Percentiles rank a stretch among this genome's conserved stretches.
phyloP scores from a whole-genome alignment of 2,329 filamentous ascomycete genomes.

The Capronia coronata region DNA sequence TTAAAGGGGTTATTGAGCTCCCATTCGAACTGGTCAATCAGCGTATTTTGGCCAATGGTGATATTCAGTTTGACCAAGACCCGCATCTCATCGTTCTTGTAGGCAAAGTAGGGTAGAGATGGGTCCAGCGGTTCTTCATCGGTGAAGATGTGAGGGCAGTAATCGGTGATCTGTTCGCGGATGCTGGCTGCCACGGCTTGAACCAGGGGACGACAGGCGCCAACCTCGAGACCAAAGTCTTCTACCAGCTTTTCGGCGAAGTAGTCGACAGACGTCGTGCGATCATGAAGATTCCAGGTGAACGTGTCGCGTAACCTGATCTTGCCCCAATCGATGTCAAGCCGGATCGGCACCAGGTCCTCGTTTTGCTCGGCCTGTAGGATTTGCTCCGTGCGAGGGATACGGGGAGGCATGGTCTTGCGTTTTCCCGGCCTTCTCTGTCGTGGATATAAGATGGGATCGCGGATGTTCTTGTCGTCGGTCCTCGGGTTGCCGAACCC shows the following conservation, averaged over 20 bases:
- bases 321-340: constrained; percentile 94
- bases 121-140: constrained; percentile 87
- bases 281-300: constrained; percentile 95
- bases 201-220: constrained; percentile 50
- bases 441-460: constrained; percentile 69
- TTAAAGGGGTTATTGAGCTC: constrained; percentile 94
- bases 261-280: constrained; percentile 67
- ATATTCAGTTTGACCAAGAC: constrained; percentile 94
- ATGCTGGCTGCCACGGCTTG: constrained; percentile 65
- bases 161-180: constrained; percentile 84
- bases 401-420: constrained; percentile 64
- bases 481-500: constrained; percentile 86
- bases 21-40: constrained; percentile 98
- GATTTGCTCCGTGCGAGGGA: constrained; percentile 71
- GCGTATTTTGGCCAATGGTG: constrained; percentile 86
- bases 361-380: constrained; percentile 86
- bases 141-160: constrained; percentile 83
- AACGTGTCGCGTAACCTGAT: constrained; percentile 94
- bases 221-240: constrained; percentile 69
- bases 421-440: constrained; percentile 71
- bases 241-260: constrained; percentile 89
- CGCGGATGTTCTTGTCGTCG: constrained; percentile 55
- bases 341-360: constrained; percentile 79
- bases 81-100: constrained; percentile 99
- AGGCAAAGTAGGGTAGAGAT: constrained; percentile 81